Evolutionary conservation across 768 basidiomycete genomes (phyloP).

Genomic region (Lactifluus subvellereus): DNA sequence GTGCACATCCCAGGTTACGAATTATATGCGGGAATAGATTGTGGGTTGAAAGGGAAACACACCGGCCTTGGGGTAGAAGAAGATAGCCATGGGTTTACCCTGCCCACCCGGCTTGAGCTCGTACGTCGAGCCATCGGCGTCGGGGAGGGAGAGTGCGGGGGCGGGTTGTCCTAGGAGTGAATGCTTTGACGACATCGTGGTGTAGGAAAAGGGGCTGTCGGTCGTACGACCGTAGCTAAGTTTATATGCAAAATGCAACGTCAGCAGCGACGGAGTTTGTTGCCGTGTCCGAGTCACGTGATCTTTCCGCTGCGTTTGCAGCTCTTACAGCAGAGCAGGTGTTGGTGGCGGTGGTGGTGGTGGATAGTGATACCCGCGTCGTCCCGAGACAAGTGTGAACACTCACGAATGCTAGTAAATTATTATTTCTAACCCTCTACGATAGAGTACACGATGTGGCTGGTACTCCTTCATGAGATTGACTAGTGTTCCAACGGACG

Average conservation of each 20-base stretch:
- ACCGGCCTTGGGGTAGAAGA: slow-evolving; percentile 78
- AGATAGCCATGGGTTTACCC: slow-evolving; percentile 59
- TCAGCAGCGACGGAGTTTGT: background rate
- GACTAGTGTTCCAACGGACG: background rate
- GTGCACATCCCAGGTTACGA: background rate
- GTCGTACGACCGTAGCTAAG: too few species aligned
- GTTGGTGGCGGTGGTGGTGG: too few species aligned
- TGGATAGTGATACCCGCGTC: too few species aligned
- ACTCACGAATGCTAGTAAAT: background rate
- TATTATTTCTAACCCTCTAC: background rate
- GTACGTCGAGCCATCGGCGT: slow-evolving; percentile 56
- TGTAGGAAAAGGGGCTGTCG: background rate
- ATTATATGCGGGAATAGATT: background rate
- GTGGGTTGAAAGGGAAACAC: slow-evolving; percentile 24
- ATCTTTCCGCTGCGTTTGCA: background rate
- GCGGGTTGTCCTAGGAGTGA: slow-evolving; percentile 58
- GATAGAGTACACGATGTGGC: background rate
- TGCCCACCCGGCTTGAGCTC: slow-evolving; percentile 53
- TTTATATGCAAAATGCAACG: too few species aligned
- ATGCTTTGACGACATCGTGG: slow-evolving; percentile 27
- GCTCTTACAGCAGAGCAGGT: too few species aligned
- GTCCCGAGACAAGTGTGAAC: background rate
- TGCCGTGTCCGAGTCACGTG: background rate
- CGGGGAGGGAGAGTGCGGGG: slow-evolving; percentile 58
- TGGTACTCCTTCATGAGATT: background rate